Evolutionary conservation across 352 stramenopile species (phyloP).

Genomic region (Vaucheria bursata): DNA sequence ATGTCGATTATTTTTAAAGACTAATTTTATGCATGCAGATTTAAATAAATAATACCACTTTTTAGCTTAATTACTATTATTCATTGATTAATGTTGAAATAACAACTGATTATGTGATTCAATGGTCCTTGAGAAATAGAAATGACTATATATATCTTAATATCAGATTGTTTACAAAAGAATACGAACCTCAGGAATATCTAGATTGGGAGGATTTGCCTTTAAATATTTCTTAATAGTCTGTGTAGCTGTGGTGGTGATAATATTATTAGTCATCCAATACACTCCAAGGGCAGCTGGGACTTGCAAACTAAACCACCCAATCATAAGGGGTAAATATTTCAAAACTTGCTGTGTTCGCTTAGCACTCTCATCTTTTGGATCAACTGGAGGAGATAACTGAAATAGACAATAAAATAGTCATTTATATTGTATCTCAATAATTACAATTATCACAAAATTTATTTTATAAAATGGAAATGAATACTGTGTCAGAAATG

Average conservation of each 20-base stretch:
- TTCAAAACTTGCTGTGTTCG: slow-evolving; percentile 56
- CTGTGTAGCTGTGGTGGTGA: slow-evolving; percentile 45
- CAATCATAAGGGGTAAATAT: slow-evolving; percentile 68
- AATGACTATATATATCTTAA: too few relatives aligned
- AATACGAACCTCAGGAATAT: slow-evolving; percentile 23
- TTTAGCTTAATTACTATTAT: too few relatives aligned
- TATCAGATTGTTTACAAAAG: too few relatives aligned
- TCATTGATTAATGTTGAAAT: too few relatives aligned
- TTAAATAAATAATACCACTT: too few relatives aligned
- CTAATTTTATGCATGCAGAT: too few relatives aligned
- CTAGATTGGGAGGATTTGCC: slow-evolving; percentile 26
- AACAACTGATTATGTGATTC: too few relatives aligned
- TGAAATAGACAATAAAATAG: background rate
- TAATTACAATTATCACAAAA: background rate
- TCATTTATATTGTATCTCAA: background rate
- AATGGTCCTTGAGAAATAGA: too few relatives aligned
- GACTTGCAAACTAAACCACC: slow-evolving; percentile 70
- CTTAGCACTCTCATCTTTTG: slow-evolving; percentile 8
- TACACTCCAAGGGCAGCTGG: slow-evolving; percentile 67
- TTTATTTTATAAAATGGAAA: too few relatives aligned
- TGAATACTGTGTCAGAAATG: too few relatives aligned
- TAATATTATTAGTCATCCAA: slow-evolving; percentile 72
- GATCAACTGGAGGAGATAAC: slow-evolving; percentile 10
- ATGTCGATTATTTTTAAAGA: too few relatives aligned
- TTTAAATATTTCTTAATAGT: slow-evolving; percentile 33